Evolutionary conservation across 1,139 yeast genomes (phyloP).

Genomic region (Yamadazyma diospyri): DNA sequence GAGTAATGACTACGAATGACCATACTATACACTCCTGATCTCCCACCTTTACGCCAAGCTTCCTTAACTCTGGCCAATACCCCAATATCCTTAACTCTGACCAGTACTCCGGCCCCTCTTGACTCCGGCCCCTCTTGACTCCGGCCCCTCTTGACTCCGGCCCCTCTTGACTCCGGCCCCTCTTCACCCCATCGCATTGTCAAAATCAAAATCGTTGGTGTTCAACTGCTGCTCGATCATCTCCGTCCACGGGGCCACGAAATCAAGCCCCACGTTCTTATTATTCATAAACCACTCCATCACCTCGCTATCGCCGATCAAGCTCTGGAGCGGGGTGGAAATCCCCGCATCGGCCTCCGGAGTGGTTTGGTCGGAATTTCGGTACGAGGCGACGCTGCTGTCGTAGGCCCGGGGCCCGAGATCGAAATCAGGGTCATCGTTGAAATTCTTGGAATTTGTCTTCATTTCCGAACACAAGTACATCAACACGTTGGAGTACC

Average conservation of each 20-base stretch:
- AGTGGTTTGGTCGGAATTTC: neutral
- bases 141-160: too few species aligned
- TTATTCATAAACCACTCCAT: conserved; percentile 73
- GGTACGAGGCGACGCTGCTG: neutral
- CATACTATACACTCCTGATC: too few species aligned
- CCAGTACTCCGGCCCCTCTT: too few species aligned
- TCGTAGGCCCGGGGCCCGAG: neutral
- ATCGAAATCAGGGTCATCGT: conserved; percentile 7
- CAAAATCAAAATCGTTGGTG: conserved; percentile 33
- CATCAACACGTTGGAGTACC: conserved; percentile 79
- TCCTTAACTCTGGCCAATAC: too few species aligned
- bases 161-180: too few species aligned
- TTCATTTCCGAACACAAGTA: conserved; percentile 77
- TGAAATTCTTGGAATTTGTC: conserved; percentile 24
- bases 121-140: too few species aligned
- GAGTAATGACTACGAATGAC: too few species aligned
- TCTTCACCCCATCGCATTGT: conserved; percentile 9
- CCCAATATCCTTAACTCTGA: too few species aligned
- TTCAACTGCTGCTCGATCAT: conserved; percentile 66
- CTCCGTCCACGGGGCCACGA: conserved; percentile 87
- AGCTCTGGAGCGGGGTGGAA: conserved; percentile 18
- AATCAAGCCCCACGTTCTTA: conserved; percentile 69
- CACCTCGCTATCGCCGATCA: conserved; percentile 51
- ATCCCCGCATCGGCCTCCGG: conserved; percentile 1
- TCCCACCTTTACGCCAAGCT: too few species aligned